Evolutionary conservation across 2,329 filamentous ascomycete species (phyloP).

Genomic region (Ascochyta pisi): DNA sequence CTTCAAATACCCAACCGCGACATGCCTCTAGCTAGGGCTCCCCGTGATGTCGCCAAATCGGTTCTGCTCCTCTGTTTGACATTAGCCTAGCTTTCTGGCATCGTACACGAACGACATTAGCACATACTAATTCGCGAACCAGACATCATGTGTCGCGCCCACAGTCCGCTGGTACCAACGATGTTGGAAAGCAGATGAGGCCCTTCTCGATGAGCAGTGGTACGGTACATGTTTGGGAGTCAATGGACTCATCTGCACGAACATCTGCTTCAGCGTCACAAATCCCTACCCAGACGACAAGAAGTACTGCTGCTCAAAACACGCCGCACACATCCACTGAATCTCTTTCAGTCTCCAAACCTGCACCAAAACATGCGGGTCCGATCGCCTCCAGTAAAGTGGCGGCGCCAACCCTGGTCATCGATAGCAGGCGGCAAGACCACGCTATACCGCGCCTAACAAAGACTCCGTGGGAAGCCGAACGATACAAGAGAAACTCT

Average conservation of each 20-base stretch:
- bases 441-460: slow-evolving; percentile 33
- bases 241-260: not conserved
- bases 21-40: not conserved
- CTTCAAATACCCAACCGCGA: not conserved
- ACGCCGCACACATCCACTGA: not conserved
- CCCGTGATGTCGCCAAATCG: not conserved
- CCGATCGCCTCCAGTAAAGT: slow-evolving; percentile 6
- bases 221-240: not conserved
- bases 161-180: not conserved
- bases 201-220: not conserved
- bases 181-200: not conserved
- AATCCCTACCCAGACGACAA: not conserved
- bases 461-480: slow-evolving; percentile 50
- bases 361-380: not conserved
- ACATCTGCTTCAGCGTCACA: not conserved
- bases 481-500: slow-evolving; percentile 42
- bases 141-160: not conserved
- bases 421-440: slow-evolving; percentile 3
- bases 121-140: not conserved
- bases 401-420: not conserved
- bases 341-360: not conserved
- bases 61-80: not conserved
- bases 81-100: not conserved
- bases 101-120: not conserved
- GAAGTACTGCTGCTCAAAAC: not conserved